Evolutionary conservation across 192 early-diverging fungal species (phyloP).

Genomic region (Entomortierella parvispora): DNA sequence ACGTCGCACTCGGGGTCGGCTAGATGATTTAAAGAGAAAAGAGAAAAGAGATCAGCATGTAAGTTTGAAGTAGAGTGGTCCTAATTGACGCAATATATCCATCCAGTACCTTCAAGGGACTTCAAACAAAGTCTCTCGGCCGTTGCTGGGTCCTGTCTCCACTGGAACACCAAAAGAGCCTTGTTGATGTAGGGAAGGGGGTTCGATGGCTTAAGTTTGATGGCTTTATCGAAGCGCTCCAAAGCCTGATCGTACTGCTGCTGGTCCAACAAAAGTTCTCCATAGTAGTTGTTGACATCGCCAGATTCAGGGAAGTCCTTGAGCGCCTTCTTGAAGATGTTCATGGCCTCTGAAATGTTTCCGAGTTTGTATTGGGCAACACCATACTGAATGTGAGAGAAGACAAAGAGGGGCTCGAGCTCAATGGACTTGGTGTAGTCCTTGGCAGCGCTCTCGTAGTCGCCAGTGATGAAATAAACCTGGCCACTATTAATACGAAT

Average conservation of each 20-base stretch:
- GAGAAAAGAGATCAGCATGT: background rate
- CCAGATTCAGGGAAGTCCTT: slow-evolving; percentile 80
- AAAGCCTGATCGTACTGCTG: slow-evolving; percentile 84
- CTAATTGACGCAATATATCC: background rate
- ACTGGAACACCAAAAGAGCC: slow-evolving; percentile 84
- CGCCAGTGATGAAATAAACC: slow-evolving; percentile 86
- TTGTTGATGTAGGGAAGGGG: slow-evolving; percentile 99
- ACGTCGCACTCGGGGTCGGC: slow-evolving; percentile 97
- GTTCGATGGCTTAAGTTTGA: slow-evolving; percentile 79
- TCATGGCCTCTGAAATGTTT: slow-evolving; percentile 75
- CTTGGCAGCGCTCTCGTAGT: slow-evolving; percentile 80
- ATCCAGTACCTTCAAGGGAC: slow-evolving; percentile 76
- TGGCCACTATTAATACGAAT: slow-evolving; percentile 58
- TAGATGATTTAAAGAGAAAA: slow-evolving; percentile 18
- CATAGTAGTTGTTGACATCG: slow-evolving; percentile 98
- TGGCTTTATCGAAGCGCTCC: slow-evolving; percentile 89
- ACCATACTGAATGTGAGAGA: slow-evolving; percentile 93
- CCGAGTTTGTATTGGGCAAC: slow-evolving; percentile 94
- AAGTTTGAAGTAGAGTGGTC: background rate
- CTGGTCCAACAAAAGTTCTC: slow-evolving; percentile 92
- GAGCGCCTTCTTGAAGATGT: slow-evolving; percentile 83
- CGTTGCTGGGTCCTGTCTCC: slow-evolving; percentile 72
- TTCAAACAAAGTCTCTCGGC: slow-evolving; percentile 81
- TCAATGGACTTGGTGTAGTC: slow-evolving; percentile 86
- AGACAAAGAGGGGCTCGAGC: slow-evolving; percentile 86